phyloP scores from a whole-genome alignment of 345 rosid genomes.

The sweet orange (Citrus sinensis) region DNA sequence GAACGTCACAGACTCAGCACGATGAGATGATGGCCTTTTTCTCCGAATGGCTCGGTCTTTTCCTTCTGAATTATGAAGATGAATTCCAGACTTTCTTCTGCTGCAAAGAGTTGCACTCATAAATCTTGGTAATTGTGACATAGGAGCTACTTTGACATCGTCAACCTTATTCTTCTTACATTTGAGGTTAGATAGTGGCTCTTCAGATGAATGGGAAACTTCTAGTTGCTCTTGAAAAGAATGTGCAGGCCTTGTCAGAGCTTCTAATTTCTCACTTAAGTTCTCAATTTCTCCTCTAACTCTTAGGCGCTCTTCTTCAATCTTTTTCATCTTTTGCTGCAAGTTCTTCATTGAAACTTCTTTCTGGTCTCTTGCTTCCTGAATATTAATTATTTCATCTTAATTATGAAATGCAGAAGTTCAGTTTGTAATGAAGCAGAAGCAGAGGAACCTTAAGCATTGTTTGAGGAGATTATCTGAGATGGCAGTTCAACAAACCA shows the following conservation, averaged over 20 bases:
- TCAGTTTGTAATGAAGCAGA: not conserved
- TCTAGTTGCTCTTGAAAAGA: constrained; percentile 32
- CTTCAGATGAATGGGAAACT: constrained; percentile 23
- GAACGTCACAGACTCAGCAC: constrained; percentile 54
- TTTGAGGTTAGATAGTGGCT: constrained; percentile 22
- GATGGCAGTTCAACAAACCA: constrained; percentile 3
- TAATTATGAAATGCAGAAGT: constrained; percentile 9
- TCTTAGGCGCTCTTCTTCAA: constrained; percentile 50
- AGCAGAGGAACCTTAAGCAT: not conserved
- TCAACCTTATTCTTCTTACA: constrained; percentile 12
- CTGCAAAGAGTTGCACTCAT: constrained; percentile 78
- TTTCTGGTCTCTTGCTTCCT: constrained; percentile 50
- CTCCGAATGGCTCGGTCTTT: constrained; percentile 22
- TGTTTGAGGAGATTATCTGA: not conserved
- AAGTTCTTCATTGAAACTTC: constrained; percentile 49
- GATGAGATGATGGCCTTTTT: constrained; percentile 38
- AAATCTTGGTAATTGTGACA: constrained; percentile 55
- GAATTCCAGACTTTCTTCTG: constrained; percentile 44
- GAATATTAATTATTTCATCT: constrained; percentile 18
- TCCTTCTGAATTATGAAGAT: constrained; percentile 24
- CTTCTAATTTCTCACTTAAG: constrained; percentile 42
- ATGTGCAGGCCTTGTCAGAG: constrained; percentile 31
- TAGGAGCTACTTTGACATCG: constrained; percentile 30
- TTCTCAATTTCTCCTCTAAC: constrained; percentile 32
- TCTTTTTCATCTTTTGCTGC: constrained; percentile 39